These are phyloP conservation scores for Chamaenerion angustifolium DNA, from an alignment of 345 rosid species.

Conservation along the genomic window DNA sequence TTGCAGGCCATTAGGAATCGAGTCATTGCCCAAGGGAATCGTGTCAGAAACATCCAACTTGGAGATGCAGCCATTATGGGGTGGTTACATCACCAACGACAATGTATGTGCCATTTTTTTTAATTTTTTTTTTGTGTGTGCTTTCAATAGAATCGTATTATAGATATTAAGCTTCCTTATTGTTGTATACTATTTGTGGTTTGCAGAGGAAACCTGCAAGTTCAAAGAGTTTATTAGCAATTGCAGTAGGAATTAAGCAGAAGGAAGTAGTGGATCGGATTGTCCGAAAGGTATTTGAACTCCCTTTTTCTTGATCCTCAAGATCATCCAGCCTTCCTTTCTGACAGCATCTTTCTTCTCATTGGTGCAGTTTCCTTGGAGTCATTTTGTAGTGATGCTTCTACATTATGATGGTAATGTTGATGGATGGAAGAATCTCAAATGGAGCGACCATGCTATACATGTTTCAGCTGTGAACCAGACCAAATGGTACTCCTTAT, in stretches of 20 bases:
- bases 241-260: slow-evolving; percentile 13
- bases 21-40: slow-evolving; percentile 26
- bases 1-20: slow-evolving; percentile 25
- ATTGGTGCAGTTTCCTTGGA: slow-evolving; percentile 21
- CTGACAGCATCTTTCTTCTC: no score
- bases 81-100: slow-evolving; percentile 11
- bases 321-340: neutral
- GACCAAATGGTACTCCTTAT: slow-evolving; percentile 33
- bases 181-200: neutral
- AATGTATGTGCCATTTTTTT: slow-evolving; percentile 7
- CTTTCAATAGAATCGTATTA: neutral
- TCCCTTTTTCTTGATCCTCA: neutral
- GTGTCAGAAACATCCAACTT: slow-evolving; percentile 22
- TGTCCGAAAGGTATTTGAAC: slow-evolving; percentile 6
- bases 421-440: slow-evolving; percentile 36
- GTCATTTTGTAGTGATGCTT: slow-evolving; percentile 36
- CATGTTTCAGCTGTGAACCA: slow-evolving; percentile 43
- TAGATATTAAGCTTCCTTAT: neutral
- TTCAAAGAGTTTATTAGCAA: slow-evolving; percentile 10
- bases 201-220: slow-evolving; percentile 6
- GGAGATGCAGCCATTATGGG: slow-evolving; percentile 40
- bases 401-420: slow-evolving; percentile 44
- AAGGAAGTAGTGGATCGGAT: slow-evolving; percentile 10
- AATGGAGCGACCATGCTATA: slow-evolving; percentile 26
- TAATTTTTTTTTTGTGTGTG: neutral